phyloP scores from a whole-genome alignment of 140 eudicot species.

The Anethum foeniculum region DNA sequence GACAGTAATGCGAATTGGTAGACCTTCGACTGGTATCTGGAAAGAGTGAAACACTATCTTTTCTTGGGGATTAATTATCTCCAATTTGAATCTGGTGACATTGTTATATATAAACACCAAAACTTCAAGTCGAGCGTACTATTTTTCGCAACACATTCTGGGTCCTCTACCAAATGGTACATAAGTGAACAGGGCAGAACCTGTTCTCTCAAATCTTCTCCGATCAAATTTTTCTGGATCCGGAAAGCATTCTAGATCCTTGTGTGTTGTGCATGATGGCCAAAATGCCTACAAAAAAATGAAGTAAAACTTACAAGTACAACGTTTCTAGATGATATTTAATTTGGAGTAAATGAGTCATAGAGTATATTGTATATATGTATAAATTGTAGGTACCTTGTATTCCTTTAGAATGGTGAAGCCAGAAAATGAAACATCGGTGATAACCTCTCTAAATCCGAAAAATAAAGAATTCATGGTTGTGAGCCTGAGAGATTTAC shows the following conservation, averaged over 20 bases:
- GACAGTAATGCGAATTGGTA: background rate
- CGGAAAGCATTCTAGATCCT: background rate
- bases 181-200: background rate
- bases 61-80: background rate
- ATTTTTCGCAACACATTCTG: background rate
- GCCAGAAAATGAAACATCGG: background rate
- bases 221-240: slow-evolving; percentile 7
- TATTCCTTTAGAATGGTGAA: background rate
- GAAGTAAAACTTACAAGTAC: background rate
- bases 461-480: background rate
- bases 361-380: too few relatives aligned
- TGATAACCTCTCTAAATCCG: background rate
- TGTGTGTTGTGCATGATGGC: background rate
- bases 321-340: background rate
- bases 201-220: background rate
- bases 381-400: background rate
- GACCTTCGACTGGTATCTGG: background rate
- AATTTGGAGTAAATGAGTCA: background rate
- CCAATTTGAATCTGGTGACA: background rate
- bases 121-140: slow-evolving; percentile 6
- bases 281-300: background rate
- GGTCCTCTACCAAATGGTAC: background rate
- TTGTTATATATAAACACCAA: background rate
- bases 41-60: background rate
- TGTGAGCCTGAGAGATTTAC: background rate